Base-by-base conservation (phyloP, 768 basidiomycete genomes). In the Sutorius australiensis region DNA sequence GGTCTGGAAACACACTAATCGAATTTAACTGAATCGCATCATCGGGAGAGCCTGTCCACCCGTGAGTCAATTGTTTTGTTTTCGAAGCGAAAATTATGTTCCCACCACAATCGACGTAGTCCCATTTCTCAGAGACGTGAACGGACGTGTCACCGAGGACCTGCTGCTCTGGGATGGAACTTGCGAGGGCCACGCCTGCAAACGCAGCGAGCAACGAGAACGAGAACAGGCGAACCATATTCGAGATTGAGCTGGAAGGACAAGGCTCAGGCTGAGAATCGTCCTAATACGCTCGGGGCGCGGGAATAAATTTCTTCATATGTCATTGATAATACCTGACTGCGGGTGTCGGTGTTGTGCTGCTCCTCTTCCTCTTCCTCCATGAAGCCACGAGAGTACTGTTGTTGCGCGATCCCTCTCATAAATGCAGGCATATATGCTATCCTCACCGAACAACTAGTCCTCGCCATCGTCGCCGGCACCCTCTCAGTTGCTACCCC, bases 321-420 rank as follows among this genome's bases (percentile, higher is more conserved):
- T 12, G 27, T 27, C 12, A 27, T 10, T 34, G 24, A 36, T 24
- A n/a, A 16, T 0, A 7, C 44, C 19, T 24, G 36, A 2, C 52
- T 51, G 47, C 50, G 58, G 57, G 9, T 10, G 38, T n/a, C 36
- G 3, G 34, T 37, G 10, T 5, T 4, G 19, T 40, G 13, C 24
- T 24, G 24, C 24, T 14, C 8, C n/a, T 31, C 39, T 13, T 17
- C 46, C 41, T 36, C 30, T 28, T 27, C 46, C 28, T 43, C 31
- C 65, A 87, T 89, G 86, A 88, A 84, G 68, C 72, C 84, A 46
- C 81, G 90, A 73, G 86, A 92, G 45, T 95, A 93, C 66, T 97
- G 93, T 65, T 97, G 93, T 69, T 92, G 89, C 63, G 94, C 94
- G 40, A 87, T 98, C 54, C 95, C 95, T 9, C 72, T 93, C 45